phyloP scores from a whole-genome alignment of 495 filamentous ascomycete genomes.

The Margaritispora aquatica region DNA sequence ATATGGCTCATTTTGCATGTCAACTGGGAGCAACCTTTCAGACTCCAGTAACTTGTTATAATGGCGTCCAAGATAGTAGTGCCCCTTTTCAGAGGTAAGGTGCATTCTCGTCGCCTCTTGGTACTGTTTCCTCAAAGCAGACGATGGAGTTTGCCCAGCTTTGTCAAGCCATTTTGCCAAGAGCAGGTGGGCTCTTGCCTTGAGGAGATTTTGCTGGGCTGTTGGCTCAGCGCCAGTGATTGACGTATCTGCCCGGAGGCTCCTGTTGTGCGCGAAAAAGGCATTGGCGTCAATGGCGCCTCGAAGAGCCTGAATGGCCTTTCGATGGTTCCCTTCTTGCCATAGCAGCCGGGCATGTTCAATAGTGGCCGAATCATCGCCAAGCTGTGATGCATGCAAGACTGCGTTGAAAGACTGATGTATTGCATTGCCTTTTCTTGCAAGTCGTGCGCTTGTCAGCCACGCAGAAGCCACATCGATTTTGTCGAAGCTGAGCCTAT shows the following conservation, averaged over 20 bases:
- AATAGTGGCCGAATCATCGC: constrained; percentile 77
- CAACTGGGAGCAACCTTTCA: constrained; percentile 67
- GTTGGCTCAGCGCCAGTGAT: constrained; percentile 26
- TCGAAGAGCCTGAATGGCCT: constrained; percentile 86
- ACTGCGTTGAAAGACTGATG: constrained; percentile 90
- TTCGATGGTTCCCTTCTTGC: constrained; percentile 88
- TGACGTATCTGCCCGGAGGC: constrained; percentile 22
- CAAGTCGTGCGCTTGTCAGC: constrained; percentile 79
- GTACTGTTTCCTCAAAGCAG: constrained; percentile 70
- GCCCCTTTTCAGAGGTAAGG: constrained; percentile 85
- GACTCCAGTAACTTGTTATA: constrained; percentile 95
- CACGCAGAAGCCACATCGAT: constrained; percentile 75
- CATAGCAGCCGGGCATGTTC: constrained; percentile 92
- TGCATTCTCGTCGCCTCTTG: constrained; percentile 58
- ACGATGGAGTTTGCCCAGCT: constrained; percentile 82
- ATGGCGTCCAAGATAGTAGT: constrained; percentile 94
- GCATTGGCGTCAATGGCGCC: constrained; percentile 73
- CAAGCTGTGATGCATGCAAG: constrained; percentile 77
- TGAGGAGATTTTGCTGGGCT: constrained; percentile 46
- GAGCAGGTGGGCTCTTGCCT: constrained; percentile 68
- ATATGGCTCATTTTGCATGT: constrained; percentile 51
- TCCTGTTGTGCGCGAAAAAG: constrained; percentile 42
- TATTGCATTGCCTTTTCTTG: constrained; percentile 74
- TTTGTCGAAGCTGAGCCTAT: constrained; percentile 44
- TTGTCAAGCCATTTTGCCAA: constrained; percentile 95